A percentile compares a stretch with the other conserved stretches of the same genome.
phyloP scores from a whole-genome alignment of 1,284 basidiomycete genomes.

The Fistulina hepatica region DNA sequence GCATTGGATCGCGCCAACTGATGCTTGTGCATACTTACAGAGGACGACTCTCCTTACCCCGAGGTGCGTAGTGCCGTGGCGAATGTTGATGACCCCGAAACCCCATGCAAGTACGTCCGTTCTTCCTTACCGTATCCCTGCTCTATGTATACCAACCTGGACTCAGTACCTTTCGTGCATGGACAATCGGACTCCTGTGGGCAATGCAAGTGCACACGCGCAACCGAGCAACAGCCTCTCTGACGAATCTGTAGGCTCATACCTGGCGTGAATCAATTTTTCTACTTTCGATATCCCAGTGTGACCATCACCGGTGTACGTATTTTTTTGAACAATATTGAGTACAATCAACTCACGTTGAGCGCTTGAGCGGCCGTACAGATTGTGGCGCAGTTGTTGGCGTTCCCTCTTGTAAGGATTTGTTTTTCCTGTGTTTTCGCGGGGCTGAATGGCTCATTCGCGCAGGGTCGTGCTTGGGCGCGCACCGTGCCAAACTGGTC shows the following conservation, averaged over 20 bases:
- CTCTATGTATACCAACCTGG: conserved; percentile 4
- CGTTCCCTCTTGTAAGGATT: conserved; percentile 38
- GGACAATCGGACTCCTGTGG: conserved; percentile 46
- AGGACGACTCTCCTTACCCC: conserved; percentile 48
- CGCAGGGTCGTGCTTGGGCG: conserved; percentile 46
- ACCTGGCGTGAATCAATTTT: conserved; percentile 48
- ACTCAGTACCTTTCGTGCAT: conserved; percentile 25
- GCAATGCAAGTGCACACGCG: conserved; percentile 53
- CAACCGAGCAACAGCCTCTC: conserved; percentile 46
- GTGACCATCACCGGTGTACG: conserved; percentile 30
- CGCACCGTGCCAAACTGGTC: conserved; percentile 41
- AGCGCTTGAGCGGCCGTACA: conserved; percentile 13
- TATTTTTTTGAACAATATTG: too few species aligned
- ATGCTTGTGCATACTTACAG: conserved; percentile 15
- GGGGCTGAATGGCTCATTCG: background rate
- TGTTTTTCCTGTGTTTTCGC: background rate
- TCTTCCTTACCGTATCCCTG: background rate
- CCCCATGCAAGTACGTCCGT: background rate
- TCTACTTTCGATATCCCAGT: conserved; percentile 42
- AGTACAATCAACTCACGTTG: too few species aligned
- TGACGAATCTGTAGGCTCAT: conserved; percentile 41
- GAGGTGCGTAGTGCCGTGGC: conserved; percentile 71
- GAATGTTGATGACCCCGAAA: conserved; percentile 31
- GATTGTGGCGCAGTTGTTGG: conserved; percentile 52
- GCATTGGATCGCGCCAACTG: background rate